Evolutionary conservation across 1,284 basidiomycete species (phyloP).

Genomic region (Microbotryomycetes sp.): DNA sequence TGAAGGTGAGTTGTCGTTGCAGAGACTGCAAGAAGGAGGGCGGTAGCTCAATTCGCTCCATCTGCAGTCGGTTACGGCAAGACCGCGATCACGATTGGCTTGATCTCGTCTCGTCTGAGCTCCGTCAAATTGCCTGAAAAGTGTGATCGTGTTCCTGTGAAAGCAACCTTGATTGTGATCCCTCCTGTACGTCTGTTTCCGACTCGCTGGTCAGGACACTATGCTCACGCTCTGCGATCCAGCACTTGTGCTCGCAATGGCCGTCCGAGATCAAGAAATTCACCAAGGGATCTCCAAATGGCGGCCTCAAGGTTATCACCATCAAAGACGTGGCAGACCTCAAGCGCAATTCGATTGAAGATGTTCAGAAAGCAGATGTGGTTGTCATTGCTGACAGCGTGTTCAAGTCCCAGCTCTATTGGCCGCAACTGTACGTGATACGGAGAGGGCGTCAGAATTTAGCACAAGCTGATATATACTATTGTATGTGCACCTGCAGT

Average conservation of each 20-base stretch:
- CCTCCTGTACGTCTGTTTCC: conserved; percentile 50
- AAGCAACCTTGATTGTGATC: conserved; percentile 77
- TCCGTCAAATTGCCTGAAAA: conserved; percentile 49
- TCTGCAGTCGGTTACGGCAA: conserved; percentile 80
- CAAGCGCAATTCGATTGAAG: conserved; percentile 66
- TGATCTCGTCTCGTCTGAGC: conserved; percentile 66
- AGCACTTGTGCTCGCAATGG: conserved; percentile 83
- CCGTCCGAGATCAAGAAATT: conserved; percentile 79
- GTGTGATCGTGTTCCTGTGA: conserved; percentile 60
- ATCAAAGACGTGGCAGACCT: conserved; percentile 67
- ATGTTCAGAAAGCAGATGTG: conserved; percentile 74
- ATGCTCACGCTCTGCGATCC: not conserved
- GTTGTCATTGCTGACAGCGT: conserved; percentile 80
- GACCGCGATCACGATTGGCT: conserved; percentile 85
- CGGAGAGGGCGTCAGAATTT: not conserved
- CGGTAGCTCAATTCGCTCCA: not conserved
- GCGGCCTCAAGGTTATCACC: conserved; percentile 58
- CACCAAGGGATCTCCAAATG: conserved; percentile 47
- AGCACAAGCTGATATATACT: not conserved
- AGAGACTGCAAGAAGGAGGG: not conserved
- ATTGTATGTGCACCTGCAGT: conserved; percentile 3
- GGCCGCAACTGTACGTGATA: conserved; percentile 54
- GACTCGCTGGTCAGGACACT: not conserved
- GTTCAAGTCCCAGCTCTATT: conserved; percentile 69
- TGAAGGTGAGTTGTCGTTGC: conserved; percentile 47